Conservation (phyloP, 768 basidiomycete genomes). For the Russula olivacea region DNA sequence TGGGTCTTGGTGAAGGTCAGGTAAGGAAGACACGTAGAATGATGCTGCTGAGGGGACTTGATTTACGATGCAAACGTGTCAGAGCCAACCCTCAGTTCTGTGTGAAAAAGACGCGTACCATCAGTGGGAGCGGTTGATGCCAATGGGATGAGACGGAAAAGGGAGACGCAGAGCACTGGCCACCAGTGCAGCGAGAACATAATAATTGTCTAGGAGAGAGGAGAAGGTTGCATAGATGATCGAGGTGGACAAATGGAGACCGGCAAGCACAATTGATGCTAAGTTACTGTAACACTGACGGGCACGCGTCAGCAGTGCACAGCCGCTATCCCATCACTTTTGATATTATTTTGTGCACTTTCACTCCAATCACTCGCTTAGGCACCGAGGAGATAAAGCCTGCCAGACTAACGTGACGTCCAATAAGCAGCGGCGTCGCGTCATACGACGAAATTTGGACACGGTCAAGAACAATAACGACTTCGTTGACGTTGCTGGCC, state of each 20-base stretch:
- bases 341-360: background rate
- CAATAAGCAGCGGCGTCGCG: background rate
- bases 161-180: background rate
- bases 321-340: background rate
- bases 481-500: background rate
- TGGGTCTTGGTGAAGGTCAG: slow-evolving; percentile 70
- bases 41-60: slow-evolving; percentile 77
- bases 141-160: background rate
- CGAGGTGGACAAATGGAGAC: background rate
- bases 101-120: slow-evolving; percentile 10
- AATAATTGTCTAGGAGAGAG: background rate
- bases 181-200: background rate
- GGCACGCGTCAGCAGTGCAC: background rate
- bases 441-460: background rate
- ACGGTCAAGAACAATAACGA: background rate
- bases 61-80: background rate
- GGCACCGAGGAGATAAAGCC: background rate
- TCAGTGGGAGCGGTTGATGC: slow-evolving; percentile 22
- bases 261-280: background rate
- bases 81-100: background rate
- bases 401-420: background rate
- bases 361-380: background rate
- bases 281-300: background rate
- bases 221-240: background rate
- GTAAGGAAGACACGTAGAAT: slow-evolving; percentile 74